Conservation (phyloP, 345 rosid species). For the Ceriops decandra region DNA sequence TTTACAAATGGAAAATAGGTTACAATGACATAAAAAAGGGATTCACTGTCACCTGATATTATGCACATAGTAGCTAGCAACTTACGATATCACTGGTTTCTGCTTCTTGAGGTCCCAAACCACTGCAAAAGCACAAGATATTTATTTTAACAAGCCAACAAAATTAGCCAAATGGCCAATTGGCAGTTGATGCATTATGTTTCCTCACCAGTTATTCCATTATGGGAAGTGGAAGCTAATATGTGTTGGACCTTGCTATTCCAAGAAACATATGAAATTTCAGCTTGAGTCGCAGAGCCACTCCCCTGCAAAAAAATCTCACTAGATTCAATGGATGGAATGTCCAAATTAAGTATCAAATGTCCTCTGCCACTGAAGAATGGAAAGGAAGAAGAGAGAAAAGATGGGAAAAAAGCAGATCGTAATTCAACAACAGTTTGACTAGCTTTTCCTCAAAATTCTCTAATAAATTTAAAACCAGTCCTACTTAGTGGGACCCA, state of each 20-base stretch:
- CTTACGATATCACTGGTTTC: slow-evolving; percentile 89
- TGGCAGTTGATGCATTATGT: neutral
- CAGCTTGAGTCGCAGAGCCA: slow-evolving; percentile 93
- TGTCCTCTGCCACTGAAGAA: neutral
- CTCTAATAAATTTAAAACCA: no score
- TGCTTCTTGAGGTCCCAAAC: slow-evolving; percentile 98
- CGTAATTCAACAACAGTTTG: no score
- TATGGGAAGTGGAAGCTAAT: slow-evolving; percentile 87
- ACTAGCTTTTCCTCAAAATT: no score
- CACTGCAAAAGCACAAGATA: slow-evolving; percentile 41
- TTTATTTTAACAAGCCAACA: slow-evolving; percentile 12
- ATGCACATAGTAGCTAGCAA: slow-evolving; percentile 10
- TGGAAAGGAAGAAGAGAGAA: no score
- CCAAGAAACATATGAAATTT: slow-evolving; percentile 94
- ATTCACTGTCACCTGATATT: neutral
- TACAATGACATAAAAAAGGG: neutral
- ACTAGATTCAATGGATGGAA: slow-evolving; percentile 4
- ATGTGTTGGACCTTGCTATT: slow-evolving; percentile 91
- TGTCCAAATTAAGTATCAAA: neutral
- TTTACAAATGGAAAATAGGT: slow-evolving; percentile 20
- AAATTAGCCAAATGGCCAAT: slow-evolving; percentile 6
- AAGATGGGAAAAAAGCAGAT: no score
- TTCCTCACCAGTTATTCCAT: slow-evolving; percentile 91
- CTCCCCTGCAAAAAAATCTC: slow-evolving; percentile 56
- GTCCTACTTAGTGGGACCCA: no score